Base-by-base conservation (phyloP, 2,329 filamentous ascomycete genomes). In the Cladobotryum protrusum region DNA sequence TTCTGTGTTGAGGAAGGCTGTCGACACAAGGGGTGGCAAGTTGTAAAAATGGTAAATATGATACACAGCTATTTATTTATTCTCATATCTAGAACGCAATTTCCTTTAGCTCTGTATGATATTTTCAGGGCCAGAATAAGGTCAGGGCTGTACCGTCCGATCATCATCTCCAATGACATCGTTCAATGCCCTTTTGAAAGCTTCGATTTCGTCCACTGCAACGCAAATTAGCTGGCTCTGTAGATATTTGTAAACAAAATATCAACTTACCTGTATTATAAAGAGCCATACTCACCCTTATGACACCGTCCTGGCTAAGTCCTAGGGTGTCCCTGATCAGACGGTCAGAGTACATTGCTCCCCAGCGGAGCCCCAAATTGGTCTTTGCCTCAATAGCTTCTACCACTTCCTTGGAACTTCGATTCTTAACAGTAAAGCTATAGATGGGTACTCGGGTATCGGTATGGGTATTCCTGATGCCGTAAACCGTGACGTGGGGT, bases 1-100 rank as follows among this genome's bases (percentile, higher is more conserved):
- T 64, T 71, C 77, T n/a, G 75, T 87, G 67, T 72, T 99, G 63
- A 80, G 90, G 57, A 81, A 86, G 52, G 81, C 88, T 3, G 91
- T 99, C 3, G 82, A 96, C 48, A 79, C 78, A 61, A 70, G 68
- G 56, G 61, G 52, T 45, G 70, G 67, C 34, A 75, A 69, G 64
- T 62, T 70, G 54, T 73, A 56, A 29, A 37, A 15, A 13, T 29
- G 2, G 11, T 29, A 29, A 8, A 29, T 29, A 29, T 8, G 24
- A 8, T 29, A 8, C 6, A 29, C 11, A 29, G 11, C 11, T 2
- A 29, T 29, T 29, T 29, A 29, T 29, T 2, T 29, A 6, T 29
- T 8, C 20, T 24, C 20, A 7, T 24, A 24, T 24, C 11, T 29
- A 29, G 11, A 29, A 29, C 11, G 11, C 6, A 29, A 29, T 29